These are phyloP conservation scores for Penicillium sclerotiorum DNA, from an alignment of 2,329 filamentous ascomycete species.

Conservation along the genomic window DNA sequence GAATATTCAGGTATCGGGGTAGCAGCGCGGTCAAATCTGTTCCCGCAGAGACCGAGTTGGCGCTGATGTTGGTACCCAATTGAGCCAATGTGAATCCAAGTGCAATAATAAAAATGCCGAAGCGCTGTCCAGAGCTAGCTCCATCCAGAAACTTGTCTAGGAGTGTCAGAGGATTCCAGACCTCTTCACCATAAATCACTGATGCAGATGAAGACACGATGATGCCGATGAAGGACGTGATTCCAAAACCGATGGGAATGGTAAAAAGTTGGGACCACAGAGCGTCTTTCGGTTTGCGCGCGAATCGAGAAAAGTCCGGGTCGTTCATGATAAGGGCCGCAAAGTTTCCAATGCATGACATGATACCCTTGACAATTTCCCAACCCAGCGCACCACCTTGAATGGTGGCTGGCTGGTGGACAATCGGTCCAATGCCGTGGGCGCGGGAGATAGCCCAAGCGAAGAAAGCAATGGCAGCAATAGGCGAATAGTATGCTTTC, in stretches of 20 bases:
- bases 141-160: slow-evolving; percentile 69
- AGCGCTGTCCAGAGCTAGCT: slow-evolving; percentile 68
- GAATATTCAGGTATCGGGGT: slow-evolving; percentile 80
- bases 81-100: slow-evolving; percentile 75
- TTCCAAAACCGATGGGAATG: slow-evolving; percentile 70
- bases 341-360: slow-evolving; percentile 89
- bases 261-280: slow-evolving; percentile 78
- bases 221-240: slow-evolving; percentile 85
- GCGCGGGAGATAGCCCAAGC: slow-evolving; percentile 84
- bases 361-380: slow-evolving; percentile 82
- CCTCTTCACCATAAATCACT: slow-evolving; percentile 66
- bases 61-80: slow-evolving; percentile 83
- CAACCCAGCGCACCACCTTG: slow-evolving; percentile 73
- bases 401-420: slow-evolving; percentile 66
- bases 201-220: slow-evolving; percentile 70
- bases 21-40: slow-evolving; percentile 81
- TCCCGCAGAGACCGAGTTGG: slow-evolving; percentile 81
- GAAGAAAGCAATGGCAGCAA: slow-evolving; percentile 82
- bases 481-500: slow-evolving; percentile 82
- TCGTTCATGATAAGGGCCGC: slow-evolving; percentile 80
- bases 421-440: slow-evolving; percentile 79
- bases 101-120: slow-evolving; percentile 75
- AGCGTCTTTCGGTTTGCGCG: slow-evolving; percentile 72
- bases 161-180: slow-evolving; percentile 74
- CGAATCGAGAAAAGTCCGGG: slow-evolving; percentile 84